Evolutionary conservation across 2,329 filamentous ascomycete genomes (phyloP).

Genomic region (Alternaria arborescens): DNA sequence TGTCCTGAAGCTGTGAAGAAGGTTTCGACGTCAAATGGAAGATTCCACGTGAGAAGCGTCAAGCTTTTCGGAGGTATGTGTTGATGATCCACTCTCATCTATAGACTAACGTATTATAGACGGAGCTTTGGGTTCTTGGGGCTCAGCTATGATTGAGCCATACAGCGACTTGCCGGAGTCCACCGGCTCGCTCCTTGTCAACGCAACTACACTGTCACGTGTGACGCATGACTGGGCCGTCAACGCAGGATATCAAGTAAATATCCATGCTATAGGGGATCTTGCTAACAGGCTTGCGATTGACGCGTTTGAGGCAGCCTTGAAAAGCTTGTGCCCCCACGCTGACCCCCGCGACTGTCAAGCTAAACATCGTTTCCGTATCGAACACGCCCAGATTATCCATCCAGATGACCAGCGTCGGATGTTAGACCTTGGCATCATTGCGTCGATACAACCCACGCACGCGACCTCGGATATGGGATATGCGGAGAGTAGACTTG

Average conservation of each 20-base stretch:
- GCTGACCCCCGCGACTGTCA: constrained; percentile 59
- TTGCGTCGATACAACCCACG: constrained; percentile 75
- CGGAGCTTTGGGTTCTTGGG: constrained; percentile 75
- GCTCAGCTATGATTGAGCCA: constrained; percentile 74
- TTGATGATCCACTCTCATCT: too few relatives aligned
- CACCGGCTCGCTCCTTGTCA: constrained; percentile 71
- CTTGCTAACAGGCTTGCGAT: constrained; percentile 71
- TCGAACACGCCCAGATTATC: constrained; percentile 77
- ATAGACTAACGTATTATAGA: constrained; percentile 55
- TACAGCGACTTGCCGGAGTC: constrained; percentile 70
- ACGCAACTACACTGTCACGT: constrained; percentile 65
- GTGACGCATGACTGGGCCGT: constrained; percentile 66
- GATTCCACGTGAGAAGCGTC: constrained; percentile 68
- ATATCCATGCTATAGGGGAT: constrained; percentile 77
- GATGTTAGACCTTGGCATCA: constrained; percentile 66
- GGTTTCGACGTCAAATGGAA: constrained; percentile 57
- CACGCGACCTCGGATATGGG: constrained; percentile 77
- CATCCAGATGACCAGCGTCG: constrained; percentile 70
- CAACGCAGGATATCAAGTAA: constrained; percentile 69
- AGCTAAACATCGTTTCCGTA: constrained; percentile 66
- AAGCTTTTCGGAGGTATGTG: constrained; percentile 72
- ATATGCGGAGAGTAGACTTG: constrained; percentile 70
- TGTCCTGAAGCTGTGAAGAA: constrained; percentile 63
- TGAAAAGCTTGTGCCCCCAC: constrained; percentile 62
- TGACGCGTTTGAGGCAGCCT: constrained; percentile 67